These are phyloP conservation scores for Gaultheria prostrata DNA, from an alignment of 148 eudicot genomes.

Conservation along the genomic window DNA sequence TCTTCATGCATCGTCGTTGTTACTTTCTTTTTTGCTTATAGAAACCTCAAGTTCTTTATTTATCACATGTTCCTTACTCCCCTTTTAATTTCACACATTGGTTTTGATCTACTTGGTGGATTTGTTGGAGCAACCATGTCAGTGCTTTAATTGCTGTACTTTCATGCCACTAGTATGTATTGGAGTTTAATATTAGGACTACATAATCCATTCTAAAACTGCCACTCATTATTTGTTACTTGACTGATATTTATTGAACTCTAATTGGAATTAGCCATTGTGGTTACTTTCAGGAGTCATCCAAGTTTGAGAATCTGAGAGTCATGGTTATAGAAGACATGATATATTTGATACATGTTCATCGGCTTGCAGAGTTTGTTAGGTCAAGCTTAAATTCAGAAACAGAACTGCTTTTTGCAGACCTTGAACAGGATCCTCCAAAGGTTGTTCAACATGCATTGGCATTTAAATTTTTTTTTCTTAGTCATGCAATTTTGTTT, in stretches of 20 bases:
- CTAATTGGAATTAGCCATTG: not conserved
- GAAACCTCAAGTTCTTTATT: not conserved
- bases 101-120: not conserved
- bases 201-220: not conserved
- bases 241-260: not conserved
- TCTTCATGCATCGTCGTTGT: not conserved
- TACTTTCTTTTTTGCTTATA: not conserved
- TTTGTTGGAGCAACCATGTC: not conserved
- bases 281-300: conserved; percentile 52
- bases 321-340: conserved; percentile 94
- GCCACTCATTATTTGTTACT: not conserved
- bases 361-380: conserved; percentile 59
- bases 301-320: conserved; percentile 53
- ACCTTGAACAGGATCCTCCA: conserved; percentile 89
- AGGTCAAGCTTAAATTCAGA: conserved; percentile 50
- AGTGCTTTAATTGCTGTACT: not conserved
- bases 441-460: conserved; percentile 35
- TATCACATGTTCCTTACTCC: not conserved
- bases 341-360: conserved; percentile 69
- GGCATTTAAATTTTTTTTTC: not conserved
- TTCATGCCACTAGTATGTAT: not conserved
- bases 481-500: not conserved
- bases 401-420: conserved; percentile 50
- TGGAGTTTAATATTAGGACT: not conserved
- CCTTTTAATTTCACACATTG: not conserved